Evolutionary conservation across 306 rosid species (phyloP), one percentile per base, ranked within the genome.

Genomic region (Prunus mume): DNA sequence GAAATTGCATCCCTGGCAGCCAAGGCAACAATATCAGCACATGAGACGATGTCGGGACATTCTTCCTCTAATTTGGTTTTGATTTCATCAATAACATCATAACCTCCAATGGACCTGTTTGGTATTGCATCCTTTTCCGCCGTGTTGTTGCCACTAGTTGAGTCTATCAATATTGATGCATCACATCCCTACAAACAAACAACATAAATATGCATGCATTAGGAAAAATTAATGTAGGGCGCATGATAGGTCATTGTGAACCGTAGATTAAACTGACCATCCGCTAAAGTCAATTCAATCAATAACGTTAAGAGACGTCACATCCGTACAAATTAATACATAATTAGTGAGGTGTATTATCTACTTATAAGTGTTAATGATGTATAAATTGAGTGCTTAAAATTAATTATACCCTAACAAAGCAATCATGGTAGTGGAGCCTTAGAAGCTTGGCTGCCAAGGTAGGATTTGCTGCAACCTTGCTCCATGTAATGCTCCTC

Each of bases 361-460:
- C 43, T 38, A 38, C 2, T 38, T 38, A 1, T 0, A 38, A 38
- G 43, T 6, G 41, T 38, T 38, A 38, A 38, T 38, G 43, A 38
- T 38, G 9, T 38, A 38, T 38, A 38, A 38, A 38, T 7, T 38
- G 17, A 47, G 17, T 47, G 52, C 52, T 47, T 47, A 47, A 10
- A 12, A 47, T 10, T 47, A 54, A 38, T 3, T 51, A 12, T 76
- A 86, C 90, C 84, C 78, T 58, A 19, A 86, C 87, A 34, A 86
- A 83, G 22, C 87, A 86, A 34, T 86, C 90, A 52, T 83, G 90
- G 65, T 71, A 86, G 67, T 81, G 90, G 12, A 86, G 50, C 78
- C 90, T 30, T 0, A 86, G 78, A 15, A 86, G 85, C 55, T 83
- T 82, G 3, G 84, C 78, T 2, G 73, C 82, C 28, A 83, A 46